Evolutionary conservation across 192 early-diverging fungal genomes (phyloP).

Genomic region (Obelidium mucronatum): DNA sequence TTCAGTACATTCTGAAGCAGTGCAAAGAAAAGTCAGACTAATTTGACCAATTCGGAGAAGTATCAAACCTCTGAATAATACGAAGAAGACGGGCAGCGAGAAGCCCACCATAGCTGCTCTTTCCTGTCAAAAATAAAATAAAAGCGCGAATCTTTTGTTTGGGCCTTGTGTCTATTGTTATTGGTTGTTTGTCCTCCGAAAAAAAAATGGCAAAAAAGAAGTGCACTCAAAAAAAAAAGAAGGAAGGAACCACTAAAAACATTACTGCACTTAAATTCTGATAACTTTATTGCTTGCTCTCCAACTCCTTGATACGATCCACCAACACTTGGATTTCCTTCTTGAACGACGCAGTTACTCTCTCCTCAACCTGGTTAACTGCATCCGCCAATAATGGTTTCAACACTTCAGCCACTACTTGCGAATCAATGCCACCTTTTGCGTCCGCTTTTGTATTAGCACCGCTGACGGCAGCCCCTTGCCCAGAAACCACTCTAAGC

Average conservation of each 20-base stretch:
- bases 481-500: neutral
- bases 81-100: slow-evolving; percentile 54
- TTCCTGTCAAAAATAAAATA: neutral
- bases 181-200: too few species aligned
- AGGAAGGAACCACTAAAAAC: too few species aligned
- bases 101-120: slow-evolving; percentile 27
- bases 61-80: slow-evolving; percentile 47
- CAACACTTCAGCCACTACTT: neutral
- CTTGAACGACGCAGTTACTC: too few species aligned
- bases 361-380: neutral
- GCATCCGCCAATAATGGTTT: neutral
- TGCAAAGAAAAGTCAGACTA: too few species aligned
- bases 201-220: too few species aligned
- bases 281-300: too few species aligned
- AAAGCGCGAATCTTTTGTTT: neutral
- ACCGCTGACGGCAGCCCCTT: neutral
- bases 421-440: neutral
- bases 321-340: too few species aligned
- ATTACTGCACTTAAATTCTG: too few species aligned
- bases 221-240: too few species aligned
- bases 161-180: too few species aligned
- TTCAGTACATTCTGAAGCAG: slow-evolving; percentile 65
- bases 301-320: too few species aligned
- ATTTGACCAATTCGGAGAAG: neutral
- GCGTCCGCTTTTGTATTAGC: too few species aligned